Base-by-base conservation (phyloP, 2,329 filamentous ascomycete species). In the Ustulina deusta region DNA sequence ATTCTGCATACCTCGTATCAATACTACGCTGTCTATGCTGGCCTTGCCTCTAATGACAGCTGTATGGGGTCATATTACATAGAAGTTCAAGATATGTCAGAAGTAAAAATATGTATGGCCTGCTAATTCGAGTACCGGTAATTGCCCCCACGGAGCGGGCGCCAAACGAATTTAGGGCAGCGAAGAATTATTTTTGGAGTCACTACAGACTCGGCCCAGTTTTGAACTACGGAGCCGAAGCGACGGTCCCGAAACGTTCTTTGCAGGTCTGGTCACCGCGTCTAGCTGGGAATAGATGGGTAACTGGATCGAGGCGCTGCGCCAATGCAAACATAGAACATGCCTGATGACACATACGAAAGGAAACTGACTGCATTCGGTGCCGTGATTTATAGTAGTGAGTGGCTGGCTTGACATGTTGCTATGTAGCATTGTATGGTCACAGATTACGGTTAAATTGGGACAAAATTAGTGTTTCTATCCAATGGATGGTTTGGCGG, bases 281-380 rank as follows among this genome's bases (percentile, higher is more conserved):
- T 48, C 20, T 51, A n/a, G 9, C 29, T 42, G 7, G 22, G n/a
- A n/a, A n/a, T 40, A 32, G n/a, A 42, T 42, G 34, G 55, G 51
- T 40, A 25, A 6, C 40, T 70, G 5, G 22, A 48, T 46, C 58
- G 44, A 60, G 72, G 10, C 70, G 65, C 58, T 56, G 63, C 20
- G 22, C 38, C 29, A 42, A 38, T 55, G 69, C 25, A 63, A 68
- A 3, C 70, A 68, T 25, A 34, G 17, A 5, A 46, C 20, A 57
- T 38, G 10, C 46, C 3, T 34, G 25, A 25, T 42, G 38, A 25
- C 9, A 49, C n/a, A 44, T 57, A 46, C 15, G 10, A 27, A 81
- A 77, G 65, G 79, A 81, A 60, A 49, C 48, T 56, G 61, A 61
- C 56, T 57, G 49, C 49, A 27, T 49, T 34, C 20, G 1, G 25